Evolutionary conservation across 352 stramenopile species (phyloP).

Genomic region (Pythium biforme): DNA sequence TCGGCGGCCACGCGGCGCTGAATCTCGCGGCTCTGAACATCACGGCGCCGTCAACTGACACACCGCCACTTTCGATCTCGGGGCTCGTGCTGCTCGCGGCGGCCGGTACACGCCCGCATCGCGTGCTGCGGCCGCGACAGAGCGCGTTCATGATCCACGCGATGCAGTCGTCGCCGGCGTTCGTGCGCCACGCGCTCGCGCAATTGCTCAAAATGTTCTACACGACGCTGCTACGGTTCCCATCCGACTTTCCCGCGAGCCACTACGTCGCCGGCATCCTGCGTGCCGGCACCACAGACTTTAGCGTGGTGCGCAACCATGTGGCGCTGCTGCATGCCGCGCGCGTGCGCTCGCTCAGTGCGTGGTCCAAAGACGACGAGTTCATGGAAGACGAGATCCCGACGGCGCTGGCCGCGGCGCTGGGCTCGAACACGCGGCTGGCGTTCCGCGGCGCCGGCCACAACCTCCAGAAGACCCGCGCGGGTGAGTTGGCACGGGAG

Average conservation of each 20-base stretch:
- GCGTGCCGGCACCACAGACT: conserved; percentile 50
- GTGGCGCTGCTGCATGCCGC: conserved; percentile 23
- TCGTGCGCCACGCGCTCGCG: conserved; percentile 23
- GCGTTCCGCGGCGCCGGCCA: conserved; percentile 53
- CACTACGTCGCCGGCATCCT: conserved; percentile 62
- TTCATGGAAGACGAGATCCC: conserved; percentile 63
- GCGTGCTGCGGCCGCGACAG: conserved; percentile 33
- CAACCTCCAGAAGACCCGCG: conserved; percentile 80
- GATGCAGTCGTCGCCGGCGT: conserved; percentile 31
- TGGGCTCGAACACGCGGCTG: conserved; percentile 37
- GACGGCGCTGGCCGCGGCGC: conserved; percentile 33
- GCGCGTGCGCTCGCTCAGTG: conserved; percentile 46
- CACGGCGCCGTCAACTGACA: conserved; percentile 13
- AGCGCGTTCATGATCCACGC: conserved; percentile 35
- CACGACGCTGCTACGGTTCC: conserved; percentile 48
- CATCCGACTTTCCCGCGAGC: conserved; percentile 35
- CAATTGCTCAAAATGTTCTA: conserved; percentile 44
- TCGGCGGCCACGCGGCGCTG: conserved; percentile 54
- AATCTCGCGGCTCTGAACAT: conserved; percentile 46
- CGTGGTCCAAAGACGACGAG: conserved; percentile 58
- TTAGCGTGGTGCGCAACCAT: conserved; percentile 33
- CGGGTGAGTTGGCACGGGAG: conserved; percentile 34
- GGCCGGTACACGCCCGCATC: conserved; percentile 47
- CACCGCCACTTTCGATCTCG: conserved; percentile 28
- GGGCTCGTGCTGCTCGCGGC: conserved; percentile 51